phyloP scores from a whole-genome alignment of 176 grass and related monocot genomes.

The Pontederia crassipes region DNA sequence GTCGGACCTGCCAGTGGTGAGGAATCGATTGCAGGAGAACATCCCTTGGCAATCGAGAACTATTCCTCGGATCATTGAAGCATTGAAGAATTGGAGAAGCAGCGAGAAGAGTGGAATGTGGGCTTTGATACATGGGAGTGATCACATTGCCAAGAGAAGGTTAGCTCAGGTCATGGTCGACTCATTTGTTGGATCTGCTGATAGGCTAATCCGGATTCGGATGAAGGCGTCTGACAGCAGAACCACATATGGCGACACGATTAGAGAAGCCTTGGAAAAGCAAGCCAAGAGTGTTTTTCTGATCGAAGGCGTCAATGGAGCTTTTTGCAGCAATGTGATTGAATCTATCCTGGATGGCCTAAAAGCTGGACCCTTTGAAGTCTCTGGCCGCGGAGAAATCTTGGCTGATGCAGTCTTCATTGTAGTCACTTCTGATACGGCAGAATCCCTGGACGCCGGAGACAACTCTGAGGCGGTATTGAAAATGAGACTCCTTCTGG shows the following conservation, averaged over 20 bases:
- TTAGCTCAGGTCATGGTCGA: slow-evolving; percentile 29
- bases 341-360: slow-evolving; percentile 6
- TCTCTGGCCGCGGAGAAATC: not conserved
- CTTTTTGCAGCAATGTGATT: slow-evolving; percentile 16
- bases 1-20: slow-evolving; percentile 31
- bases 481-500: slow-evolving; percentile 20
- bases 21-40: slow-evolving; percentile 40
- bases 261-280: slow-evolving; percentile 24
- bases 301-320: slow-evolving; percentile 38
- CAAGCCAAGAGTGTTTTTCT: slow-evolving; percentile 34
- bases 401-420: slow-evolving; percentile 31
- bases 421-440: slow-evolving; percentile 23
- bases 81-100: slow-evolving; percentile 9
- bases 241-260: slow-evolving; percentile 3
- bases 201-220: slow-evolving; percentile 20
- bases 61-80: slow-evolving; percentile 38
- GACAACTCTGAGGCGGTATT: not conserved
- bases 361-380: slow-evolving; percentile 20
- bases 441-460: not conserved
- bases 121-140: slow-evolving; percentile 46
- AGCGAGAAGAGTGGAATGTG: slow-evolving; percentile 27
- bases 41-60: slow-evolving; percentile 48
- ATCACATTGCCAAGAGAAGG: slow-evolving; percentile 37
- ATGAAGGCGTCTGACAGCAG: slow-evolving; percentile 1
- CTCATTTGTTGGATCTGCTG: slow-evolving; percentile 27